A percentile compares a stretch with the other conserved stretches of the same genome.
These are phyloP conservation scores for Magnaporthiopsis poae DNA, from an alignment of 2,329 filamentous ascomycete species.

Conservation along the genomic window DNA sequence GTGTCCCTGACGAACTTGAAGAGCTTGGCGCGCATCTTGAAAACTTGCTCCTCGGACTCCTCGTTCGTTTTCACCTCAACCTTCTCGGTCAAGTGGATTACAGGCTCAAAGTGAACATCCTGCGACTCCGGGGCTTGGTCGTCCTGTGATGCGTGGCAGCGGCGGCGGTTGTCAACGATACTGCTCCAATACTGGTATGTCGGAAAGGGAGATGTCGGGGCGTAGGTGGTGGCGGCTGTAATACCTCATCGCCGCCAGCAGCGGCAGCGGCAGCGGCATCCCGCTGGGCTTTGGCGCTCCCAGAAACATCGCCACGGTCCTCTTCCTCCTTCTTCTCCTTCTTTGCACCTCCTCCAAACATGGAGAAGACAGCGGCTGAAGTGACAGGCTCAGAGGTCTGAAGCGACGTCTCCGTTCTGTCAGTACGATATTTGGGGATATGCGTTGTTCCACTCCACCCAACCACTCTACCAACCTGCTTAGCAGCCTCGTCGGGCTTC, in stretches of 20 bases:
- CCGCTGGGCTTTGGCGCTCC: conserved; percentile 72
- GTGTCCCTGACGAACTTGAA: conserved; percentile 93
- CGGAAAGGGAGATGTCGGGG: background rate
- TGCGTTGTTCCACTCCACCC: conserved; percentile 1
- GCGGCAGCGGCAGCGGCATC: conserved; percentile 44
- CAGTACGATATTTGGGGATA: background rate
- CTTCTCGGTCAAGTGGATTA: conserved; percentile 91
- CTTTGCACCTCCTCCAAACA: conserved; percentile 96
- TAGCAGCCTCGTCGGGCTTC: conserved; percentile 19
- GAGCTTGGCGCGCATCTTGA: conserved; percentile 99
- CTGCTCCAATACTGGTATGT: background rate
- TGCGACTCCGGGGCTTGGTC: conserved; percentile 77
- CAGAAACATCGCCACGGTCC: conserved; percentile 76
- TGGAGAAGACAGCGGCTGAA: conserved; percentile 73
- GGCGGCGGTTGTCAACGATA: background rate
- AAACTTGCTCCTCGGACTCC: conserved; percentile 90
- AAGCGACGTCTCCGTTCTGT: background rate
- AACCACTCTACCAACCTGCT: background rate
- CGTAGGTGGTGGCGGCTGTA: conserved; percentile 3
- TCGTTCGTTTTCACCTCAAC: conserved; percentile 97
- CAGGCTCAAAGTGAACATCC: conserved; percentile 94
- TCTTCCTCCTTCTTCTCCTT: conserved; percentile 83
- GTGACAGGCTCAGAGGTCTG: conserved; percentile 34
- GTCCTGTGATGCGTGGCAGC: conserved; percentile 38
- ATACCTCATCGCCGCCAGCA: conserved; percentile 42